Percentiles rank a stretch among this genome's conserved stretches.
Conservation (phyloP, 2,329 filamentous ascomycete genomes). For the Diaporthe eres region DNA sequence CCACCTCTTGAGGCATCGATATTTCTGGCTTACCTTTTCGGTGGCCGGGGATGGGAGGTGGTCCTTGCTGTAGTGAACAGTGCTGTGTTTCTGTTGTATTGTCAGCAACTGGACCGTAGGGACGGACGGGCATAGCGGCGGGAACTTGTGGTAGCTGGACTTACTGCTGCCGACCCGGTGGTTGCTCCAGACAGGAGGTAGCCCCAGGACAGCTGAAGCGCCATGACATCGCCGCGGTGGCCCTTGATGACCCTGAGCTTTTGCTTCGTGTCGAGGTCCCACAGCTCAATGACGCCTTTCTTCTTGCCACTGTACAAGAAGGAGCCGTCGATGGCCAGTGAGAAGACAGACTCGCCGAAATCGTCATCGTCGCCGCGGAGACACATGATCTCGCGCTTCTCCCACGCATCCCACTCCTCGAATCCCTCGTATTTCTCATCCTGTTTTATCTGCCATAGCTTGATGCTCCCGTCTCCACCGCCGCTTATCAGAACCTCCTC, state of each 20-base stretch:
- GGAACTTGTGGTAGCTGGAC: slow-evolving; percentile 46
- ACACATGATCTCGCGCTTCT: slow-evolving; percentile 65
- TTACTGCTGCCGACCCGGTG: slow-evolving; percentile 87
- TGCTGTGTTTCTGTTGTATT: slow-evolving; percentile 72
- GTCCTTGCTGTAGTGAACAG: slow-evolving; percentile 73
- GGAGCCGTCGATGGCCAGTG: slow-evolving; percentile 87
- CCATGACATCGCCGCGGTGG: slow-evolving; percentile 86
- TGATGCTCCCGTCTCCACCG: slow-evolving; percentile 93
- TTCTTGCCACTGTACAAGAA: slow-evolving; percentile 94
- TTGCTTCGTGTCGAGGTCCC: slow-evolving; percentile 96
- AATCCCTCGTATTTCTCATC: slow-evolving; percentile 72
- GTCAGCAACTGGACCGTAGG: slow-evolving; percentile 45
- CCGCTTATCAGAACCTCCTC: slow-evolving; percentile 91
- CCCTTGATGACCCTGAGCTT: slow-evolving; percentile 88
- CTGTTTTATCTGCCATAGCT: slow-evolving; percentile 82
- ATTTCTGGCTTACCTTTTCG: slow-evolving; percentile 68
- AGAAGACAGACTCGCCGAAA: slow-evolving; percentile 72
- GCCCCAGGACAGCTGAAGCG: slow-evolving; percentile 87
- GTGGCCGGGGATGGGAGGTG: slow-evolving; percentile 56
- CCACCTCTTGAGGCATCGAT: slow-evolving; percentile 53
- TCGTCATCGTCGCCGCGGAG: slow-evolving; percentile 72
- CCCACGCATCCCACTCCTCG: slow-evolving; percentile 60
- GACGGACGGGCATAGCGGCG: background rate
- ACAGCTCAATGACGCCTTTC: slow-evolving; percentile 91
- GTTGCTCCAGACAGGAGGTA: slow-evolving; percentile 90